Evolutionary conservation across 2,329 filamentous ascomycete genomes (phyloP).

Genomic region (Stenocarpella maydis): DNA sequence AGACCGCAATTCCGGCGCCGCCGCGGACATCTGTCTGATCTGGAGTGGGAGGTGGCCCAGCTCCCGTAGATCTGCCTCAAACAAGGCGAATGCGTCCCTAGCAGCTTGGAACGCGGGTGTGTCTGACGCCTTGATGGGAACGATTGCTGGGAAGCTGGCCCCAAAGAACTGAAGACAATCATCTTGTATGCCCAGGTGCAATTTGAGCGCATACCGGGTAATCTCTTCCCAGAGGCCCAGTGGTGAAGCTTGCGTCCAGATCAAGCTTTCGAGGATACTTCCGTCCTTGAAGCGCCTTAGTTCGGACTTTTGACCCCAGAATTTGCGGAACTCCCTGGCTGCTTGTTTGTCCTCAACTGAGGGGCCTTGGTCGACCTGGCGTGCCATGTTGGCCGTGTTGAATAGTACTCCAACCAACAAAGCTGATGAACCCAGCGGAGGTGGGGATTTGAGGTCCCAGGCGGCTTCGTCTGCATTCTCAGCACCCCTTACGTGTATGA

Average conservation of each 20-base stretch:
- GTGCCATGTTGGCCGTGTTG: constrained; percentile 74
- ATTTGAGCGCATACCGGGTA: constrained; percentile 71
- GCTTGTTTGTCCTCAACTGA: constrained; percentile 85
- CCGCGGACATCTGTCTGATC: constrained; percentile 79
- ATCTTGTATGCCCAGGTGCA: constrained; percentile 71
- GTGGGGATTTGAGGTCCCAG: constrained; percentile 58
- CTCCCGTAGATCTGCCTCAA: constrained; percentile 79
- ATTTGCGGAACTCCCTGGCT: constrained; percentile 81
- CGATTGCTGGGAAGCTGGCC: constrained; percentile 57
- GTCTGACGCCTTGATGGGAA: constrained; percentile 57
- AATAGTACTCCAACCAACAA: constrained; percentile 75
- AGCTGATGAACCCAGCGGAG: constrained; percentile 39
- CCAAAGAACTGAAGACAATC: constrained; percentile 62
- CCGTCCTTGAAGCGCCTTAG: constrained; percentile 94
- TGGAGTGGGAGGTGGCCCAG: constrained; percentile 87
- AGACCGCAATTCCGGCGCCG: constrained; percentile 77
- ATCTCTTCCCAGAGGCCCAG: constrained; percentile 82
- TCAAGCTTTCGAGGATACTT: constrained; percentile 88
- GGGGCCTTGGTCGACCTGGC: constrained; percentile 88
- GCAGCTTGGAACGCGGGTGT: constrained; percentile 71
- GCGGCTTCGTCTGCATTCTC: constrained; percentile 38
- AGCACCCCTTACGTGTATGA: constrained; percentile 63
- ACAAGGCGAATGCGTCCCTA: constrained; percentile 72
- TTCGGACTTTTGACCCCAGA: constrained; percentile 96
- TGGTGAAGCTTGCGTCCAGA: constrained; percentile 76